phyloP scores from a whole-genome alignment of 257 asterid species.

The Nicotiana paniculata region DNA sequence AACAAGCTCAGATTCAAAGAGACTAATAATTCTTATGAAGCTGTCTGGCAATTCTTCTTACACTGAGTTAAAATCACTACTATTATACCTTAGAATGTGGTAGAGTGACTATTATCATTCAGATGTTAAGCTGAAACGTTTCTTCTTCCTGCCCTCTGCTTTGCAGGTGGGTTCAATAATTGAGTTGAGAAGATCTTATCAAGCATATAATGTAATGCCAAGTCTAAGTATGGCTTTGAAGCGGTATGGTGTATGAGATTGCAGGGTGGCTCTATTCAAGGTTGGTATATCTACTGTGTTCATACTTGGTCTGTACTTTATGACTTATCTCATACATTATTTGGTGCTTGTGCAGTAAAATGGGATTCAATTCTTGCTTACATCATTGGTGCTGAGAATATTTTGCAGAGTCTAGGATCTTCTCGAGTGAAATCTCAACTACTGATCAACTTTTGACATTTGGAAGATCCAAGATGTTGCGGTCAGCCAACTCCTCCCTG shows the following conservation, averaged over 20 bases:
- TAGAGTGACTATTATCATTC: background rate
- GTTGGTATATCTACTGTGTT: background rate
- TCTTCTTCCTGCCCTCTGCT: background rate
- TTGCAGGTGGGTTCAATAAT: slow-evolving; percentile 90
- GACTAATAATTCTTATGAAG: background rate
- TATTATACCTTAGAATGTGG: background rate
- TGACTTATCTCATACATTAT: background rate
- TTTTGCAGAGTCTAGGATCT: background rate
- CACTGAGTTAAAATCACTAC: background rate
- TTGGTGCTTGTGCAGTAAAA: background rate
- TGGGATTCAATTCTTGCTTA: background rate
- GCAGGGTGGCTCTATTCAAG: background rate
- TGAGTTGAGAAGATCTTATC: slow-evolving; percentile 92
- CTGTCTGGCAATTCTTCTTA: background rate
- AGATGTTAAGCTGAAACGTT: background rate
- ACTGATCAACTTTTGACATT: background rate
- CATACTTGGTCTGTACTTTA: background rate
- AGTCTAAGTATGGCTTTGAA: slow-evolving; percentile 68
- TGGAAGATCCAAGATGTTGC: background rate
- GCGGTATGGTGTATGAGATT: slow-evolving; percentile 66
- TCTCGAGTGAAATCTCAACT: background rate
- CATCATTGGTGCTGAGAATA: background rate
- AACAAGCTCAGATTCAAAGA: background rate
- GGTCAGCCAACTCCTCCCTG: background rate
- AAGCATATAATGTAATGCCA: slow-evolving; percentile 99